Evolutionary conservation across 2,329 filamentous ascomycete species (phyloP).

Genomic region (Tolypocladium sp.): DNA sequence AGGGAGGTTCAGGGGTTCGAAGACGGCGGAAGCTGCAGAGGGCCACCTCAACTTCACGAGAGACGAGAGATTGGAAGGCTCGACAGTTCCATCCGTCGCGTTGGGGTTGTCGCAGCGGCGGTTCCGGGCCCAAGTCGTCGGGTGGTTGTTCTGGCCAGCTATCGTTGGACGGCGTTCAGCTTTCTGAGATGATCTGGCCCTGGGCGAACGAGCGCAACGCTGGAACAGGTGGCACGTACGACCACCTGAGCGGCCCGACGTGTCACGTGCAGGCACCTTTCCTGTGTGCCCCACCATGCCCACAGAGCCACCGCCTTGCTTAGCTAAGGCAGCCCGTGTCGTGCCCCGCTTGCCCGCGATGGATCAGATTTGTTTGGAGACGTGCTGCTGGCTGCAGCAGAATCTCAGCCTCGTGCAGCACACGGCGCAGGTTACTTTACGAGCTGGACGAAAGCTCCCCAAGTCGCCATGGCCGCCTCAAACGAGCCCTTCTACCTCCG

Average conservation of each 20-base stretch:
- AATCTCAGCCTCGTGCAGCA: neutral
- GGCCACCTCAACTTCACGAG: slow-evolving; percentile 15
- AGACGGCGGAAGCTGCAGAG: neutral
- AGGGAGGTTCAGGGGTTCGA: neutral
- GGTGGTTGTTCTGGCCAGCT: neutral
- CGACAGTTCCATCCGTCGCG: slow-evolving; percentile 7
- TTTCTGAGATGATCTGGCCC: slow-evolving; percentile 1
- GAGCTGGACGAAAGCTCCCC: neutral
- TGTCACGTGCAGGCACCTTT: neutral
- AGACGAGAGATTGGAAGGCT: neutral
- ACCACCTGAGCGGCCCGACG: neutral
- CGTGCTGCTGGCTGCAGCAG: neutral
- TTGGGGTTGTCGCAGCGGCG: neutral
- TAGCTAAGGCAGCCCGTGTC: neutral
- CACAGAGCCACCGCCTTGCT: neutral
- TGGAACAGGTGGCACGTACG: slow-evolving; percentile 5
- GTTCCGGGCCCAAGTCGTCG: neutral
- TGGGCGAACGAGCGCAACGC: neutral
- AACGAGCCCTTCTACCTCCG: slow-evolving; percentile 89
- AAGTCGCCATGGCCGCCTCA: slow-evolving; percentile 47
- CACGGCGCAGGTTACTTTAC: neutral
- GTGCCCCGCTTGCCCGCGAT: neutral
- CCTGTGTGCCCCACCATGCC: neutral
- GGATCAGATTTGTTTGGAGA: neutral
- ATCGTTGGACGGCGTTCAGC: neutral